Evolutionary conservation across 2,329 filamentous ascomycete genomes (phyloP).

Genomic region (Chalaropsis ovoidea): DNA sequence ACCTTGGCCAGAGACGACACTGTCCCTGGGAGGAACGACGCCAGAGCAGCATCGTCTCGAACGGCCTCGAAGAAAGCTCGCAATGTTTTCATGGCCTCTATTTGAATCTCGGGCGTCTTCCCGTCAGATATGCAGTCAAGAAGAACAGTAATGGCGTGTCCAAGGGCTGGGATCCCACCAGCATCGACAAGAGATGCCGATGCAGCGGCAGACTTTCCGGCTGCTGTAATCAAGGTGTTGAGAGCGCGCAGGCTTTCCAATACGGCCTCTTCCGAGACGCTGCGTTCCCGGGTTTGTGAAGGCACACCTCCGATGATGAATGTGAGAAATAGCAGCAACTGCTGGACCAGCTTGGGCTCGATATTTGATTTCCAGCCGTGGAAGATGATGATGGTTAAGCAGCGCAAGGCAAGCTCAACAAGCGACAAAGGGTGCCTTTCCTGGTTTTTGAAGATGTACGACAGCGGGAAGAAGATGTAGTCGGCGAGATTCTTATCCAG

Average conservation of each 20-base stretch:
- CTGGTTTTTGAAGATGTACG: conserved; percentile 70
- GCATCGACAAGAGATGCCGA: conserved; percentile 44
- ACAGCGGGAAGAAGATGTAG: conserved; percentile 89
- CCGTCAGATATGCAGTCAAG: conserved; percentile 62
- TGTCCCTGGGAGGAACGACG: conserved; percentile 78
- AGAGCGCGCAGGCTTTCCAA: conserved; percentile 62
- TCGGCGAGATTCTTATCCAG: conserved; percentile 79
- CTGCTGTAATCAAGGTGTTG: conserved; percentile 51
- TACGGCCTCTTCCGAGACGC: conserved; percentile 61
- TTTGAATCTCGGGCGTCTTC: conserved; percentile 55
- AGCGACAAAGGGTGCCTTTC: conserved; percentile 59
- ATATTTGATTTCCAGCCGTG: conserved; percentile 71
- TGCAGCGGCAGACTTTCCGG: conserved; percentile 42
- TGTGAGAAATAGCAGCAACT: conserved; percentile 74
- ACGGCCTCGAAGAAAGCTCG: conserved; percentile 53
- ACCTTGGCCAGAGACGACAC: conserved; percentile 71
- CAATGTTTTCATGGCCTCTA: conserved; percentile 57
- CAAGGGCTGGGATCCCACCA: conserved; percentile 63
- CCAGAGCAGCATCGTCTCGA: conserved; percentile 62
- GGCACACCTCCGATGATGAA: conserved; percentile 68
- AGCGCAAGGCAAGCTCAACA: conserved; percentile 66
- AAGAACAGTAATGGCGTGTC: conserved; percentile 70
- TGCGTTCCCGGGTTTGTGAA: conserved; percentile 40
- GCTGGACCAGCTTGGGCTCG: conserved; percentile 62
- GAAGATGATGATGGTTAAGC: conserved; percentile 60